phyloP scores from a whole-genome alignment of 129 eudicot genomes.

The Artemisia annua region DNA sequence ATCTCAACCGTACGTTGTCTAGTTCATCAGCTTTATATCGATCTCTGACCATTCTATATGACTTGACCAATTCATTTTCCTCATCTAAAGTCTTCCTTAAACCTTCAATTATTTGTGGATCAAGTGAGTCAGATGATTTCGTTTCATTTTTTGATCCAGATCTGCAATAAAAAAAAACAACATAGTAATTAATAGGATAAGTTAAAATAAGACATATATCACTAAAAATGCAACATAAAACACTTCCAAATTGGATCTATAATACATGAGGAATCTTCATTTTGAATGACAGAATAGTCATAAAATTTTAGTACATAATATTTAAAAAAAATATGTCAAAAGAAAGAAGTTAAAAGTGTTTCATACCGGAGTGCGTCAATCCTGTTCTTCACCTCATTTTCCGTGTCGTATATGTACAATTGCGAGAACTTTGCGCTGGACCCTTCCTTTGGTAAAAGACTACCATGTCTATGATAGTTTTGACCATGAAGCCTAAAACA shows the following conservation, averaged over 20 bases:
- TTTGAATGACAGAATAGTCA: too few species aligned
- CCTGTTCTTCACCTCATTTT: not conserved
- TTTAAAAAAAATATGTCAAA: too few species aligned
- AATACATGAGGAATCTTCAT: too few species aligned
- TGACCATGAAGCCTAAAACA: not conserved
- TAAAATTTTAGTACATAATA: too few species aligned
- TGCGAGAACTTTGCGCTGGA: not conserved
- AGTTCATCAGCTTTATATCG: not conserved
- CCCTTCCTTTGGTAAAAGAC: not conserved
- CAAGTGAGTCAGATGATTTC: not conserved
- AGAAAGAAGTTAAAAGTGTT: not conserved
- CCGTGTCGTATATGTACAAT: not conserved
- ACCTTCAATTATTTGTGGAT: not conserved
- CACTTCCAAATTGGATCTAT: too few species aligned
- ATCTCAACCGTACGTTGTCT: not conserved
- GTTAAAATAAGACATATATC: too few species aligned
- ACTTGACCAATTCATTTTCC: not conserved
- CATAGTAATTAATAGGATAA: too few species aligned
- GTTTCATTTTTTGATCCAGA: not conserved
- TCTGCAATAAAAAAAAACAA: too few species aligned
- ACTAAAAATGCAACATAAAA: too few species aligned
- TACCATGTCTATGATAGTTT: not conserved
- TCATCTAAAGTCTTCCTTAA: not conserved
- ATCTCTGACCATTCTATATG: not conserved
- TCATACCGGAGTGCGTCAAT: not conserved